Evolutionary conservation across 305 asterid species (phyloP).

Genomic region (Salvia sclarea): DNA sequence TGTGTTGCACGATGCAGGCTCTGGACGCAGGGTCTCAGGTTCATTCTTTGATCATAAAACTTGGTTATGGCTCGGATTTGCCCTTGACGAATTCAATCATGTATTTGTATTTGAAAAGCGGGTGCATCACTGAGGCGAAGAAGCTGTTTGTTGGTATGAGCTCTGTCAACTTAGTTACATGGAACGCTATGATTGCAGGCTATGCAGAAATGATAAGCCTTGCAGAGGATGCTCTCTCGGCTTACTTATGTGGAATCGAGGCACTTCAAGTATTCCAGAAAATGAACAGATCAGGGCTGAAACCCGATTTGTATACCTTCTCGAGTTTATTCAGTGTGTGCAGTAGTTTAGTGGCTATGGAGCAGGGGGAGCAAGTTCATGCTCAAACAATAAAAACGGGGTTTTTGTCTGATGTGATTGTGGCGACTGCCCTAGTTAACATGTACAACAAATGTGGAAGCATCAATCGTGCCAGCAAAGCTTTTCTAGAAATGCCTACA

Average conservation of each 20-base stretch:
- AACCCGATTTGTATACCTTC: constrained; percentile 76
- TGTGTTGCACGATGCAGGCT: constrained; percentile 75
- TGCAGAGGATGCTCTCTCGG: constrained; percentile 50
- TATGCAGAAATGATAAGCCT: constrained; percentile 63
- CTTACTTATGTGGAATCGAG: constrained; percentile 64
- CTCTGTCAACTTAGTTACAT: constrained; percentile 58
- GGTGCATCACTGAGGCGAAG: constrained; percentile 63
- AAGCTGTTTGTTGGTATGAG: constrained; percentile 69
- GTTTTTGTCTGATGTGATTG: constrained; percentile 67
- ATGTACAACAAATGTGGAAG: constrained; percentile 95
- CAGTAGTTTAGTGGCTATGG: constrained; percentile 69
- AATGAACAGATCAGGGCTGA: constrained; percentile 58
- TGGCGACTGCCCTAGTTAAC: constrained; percentile 82
- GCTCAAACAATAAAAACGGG: constrained; percentile 80
- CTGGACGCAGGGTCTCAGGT: constrained; percentile 63
- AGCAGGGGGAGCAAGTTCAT: constrained; percentile 92
- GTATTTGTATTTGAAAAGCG: constrained; percentile 80
- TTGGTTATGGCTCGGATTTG: constrained; percentile 58
- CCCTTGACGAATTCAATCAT: constrained; percentile 61
- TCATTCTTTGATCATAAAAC: constrained; percentile 65
- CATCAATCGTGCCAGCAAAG: constrained; percentile 66
- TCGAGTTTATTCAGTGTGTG: constrained; percentile 74
- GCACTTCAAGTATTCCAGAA: constrained; percentile 66
- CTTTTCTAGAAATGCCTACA: constrained; percentile 73
- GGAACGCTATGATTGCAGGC: constrained; percentile 97